Conservation (phyloP, 768 basidiomycete species). For the Naganishia vaughanmartiniae region DNA sequence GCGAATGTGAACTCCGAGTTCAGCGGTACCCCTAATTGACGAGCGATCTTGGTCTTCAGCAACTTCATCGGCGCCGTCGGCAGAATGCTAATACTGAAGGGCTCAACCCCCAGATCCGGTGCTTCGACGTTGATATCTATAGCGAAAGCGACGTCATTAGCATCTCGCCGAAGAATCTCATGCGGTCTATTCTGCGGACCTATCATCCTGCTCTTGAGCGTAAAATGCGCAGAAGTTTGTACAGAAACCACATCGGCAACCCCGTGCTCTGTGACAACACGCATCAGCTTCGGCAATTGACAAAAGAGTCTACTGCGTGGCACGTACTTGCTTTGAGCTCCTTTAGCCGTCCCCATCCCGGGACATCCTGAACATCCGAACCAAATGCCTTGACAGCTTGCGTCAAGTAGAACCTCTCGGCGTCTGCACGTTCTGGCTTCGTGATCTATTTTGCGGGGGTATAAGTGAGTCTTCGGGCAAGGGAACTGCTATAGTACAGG, state of each 20-base stretch:
- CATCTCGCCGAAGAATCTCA: neutral
- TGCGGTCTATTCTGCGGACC: constrained; percentile 33
- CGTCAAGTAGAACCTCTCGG: constrained; percentile 40
- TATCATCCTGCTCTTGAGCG: constrained; percentile 42
- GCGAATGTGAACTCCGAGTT: constrained; percentile 21
- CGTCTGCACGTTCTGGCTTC: constrained; percentile 40
- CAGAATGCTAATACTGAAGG: constrained; percentile 32
- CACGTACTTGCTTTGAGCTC: constrained; percentile 29
- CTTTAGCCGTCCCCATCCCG: constrained; percentile 13
- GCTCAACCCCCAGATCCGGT: neutral
- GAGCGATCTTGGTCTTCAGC: constrained; percentile 35
- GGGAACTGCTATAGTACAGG: neutral
- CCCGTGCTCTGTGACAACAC: neutral
- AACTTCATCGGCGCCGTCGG: constrained; percentile 35
- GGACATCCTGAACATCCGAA: neutral
- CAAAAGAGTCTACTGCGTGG: neutral
- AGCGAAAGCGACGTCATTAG: neutral
- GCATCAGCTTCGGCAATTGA: neutral
- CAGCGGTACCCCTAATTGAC: constrained; percentile 21
- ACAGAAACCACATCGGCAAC: neutral
- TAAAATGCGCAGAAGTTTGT: neutral
- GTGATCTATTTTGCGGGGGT: constrained; percentile 19
- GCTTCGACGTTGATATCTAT: constrained; percentile 15
- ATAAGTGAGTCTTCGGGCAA: neutral
- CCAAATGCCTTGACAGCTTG: constrained; percentile 26